These are phyloP conservation scores for Metarhizium humberi DNA, from an alignment of 2,329 filamentous ascomycete genomes.

Conservation along the genomic window DNA sequence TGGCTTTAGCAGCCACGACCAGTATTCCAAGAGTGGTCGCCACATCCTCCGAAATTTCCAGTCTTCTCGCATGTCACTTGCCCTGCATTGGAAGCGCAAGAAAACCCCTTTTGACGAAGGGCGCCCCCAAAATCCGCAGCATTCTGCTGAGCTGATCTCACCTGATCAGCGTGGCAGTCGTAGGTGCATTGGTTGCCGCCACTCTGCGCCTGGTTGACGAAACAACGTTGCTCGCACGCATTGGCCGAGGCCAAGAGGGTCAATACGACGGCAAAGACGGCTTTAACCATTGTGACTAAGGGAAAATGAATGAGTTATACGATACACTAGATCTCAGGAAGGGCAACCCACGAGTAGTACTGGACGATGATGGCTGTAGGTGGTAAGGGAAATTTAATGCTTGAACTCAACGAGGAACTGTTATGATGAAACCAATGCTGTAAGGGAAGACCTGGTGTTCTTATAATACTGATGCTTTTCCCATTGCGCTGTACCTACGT, in stretches of 20 bases:
- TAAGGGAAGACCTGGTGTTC: too few relatives aligned
- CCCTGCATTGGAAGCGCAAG: neutral
- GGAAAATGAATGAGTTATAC: neutral
- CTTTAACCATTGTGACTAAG: neutral
- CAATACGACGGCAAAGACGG: neutral
- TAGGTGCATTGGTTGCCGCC: neutral
- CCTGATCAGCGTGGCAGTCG: neutral
- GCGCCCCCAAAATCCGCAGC: neutral
- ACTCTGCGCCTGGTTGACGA: neutral
- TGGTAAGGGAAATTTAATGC: too few relatives aligned
- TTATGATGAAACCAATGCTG: too few relatives aligned
- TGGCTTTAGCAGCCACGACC: neutral
- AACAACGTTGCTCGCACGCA: neutral
- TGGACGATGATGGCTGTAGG: neutral
- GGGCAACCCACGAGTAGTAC: neutral
- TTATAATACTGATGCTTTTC: too few relatives aligned
- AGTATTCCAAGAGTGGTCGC: neutral
- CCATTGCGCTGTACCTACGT: too few relatives aligned
- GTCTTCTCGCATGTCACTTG: neutral
- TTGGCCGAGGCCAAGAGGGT: neutral
- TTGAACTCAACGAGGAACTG: too few relatives aligned
- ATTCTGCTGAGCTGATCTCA: neutral
- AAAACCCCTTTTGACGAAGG: neutral
- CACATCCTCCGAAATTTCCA: neutral
- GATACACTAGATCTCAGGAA: neutral